Conservation (phyloP, 1,284 basidiomycete genomes). For the Sparassis latifolia region DNA sequence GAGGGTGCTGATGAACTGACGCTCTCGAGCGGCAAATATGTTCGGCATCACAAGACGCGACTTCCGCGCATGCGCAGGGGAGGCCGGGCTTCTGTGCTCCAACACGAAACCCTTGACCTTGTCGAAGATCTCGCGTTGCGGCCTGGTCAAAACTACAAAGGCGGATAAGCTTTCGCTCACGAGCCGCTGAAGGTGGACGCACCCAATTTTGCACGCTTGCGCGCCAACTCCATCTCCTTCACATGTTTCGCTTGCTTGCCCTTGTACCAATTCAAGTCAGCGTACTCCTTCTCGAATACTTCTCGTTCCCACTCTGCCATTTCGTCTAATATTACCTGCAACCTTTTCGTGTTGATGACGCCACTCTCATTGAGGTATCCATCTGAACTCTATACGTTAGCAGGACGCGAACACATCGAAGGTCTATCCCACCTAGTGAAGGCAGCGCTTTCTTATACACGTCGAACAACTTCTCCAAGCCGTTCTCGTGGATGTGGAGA, state of each 20-base stretch:
- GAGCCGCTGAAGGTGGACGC: slow-evolving; percentile 12
- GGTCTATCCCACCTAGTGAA: slow-evolving; percentile 52
- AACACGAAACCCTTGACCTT: slow-evolving; percentile 71
- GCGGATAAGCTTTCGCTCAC: neutral
- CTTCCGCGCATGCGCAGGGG: slow-evolving; percentile 28
- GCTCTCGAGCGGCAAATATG: slow-evolving; percentile 70
- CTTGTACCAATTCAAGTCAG: slow-evolving; percentile 86
- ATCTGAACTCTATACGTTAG: slow-evolving; percentile 35
- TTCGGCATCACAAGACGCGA: slow-evolving; percentile 66
- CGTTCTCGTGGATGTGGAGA: slow-evolving; percentile 97
- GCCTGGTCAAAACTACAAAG: slow-evolving; percentile 55
- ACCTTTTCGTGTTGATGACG: slow-evolving; percentile 70
- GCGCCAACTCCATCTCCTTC: slow-evolving; percentile 48
- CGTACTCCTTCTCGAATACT: slow-evolving; percentile 86
- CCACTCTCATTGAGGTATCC: slow-evolving; percentile 95
- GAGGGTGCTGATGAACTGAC: slow-evolving; percentile 70
- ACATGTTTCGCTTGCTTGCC: slow-evolving; percentile 78
- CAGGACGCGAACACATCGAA: neutral
- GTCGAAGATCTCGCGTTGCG: slow-evolving; percentile 74
- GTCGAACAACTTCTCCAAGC: slow-evolving; percentile 85
- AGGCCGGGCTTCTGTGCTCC: slow-evolving; percentile 38
- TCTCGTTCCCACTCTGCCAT: slow-evolving; percentile 86
- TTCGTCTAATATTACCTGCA: slow-evolving; percentile 87
- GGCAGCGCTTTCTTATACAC: slow-evolving; percentile 94
- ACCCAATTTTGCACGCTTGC: slow-evolving; percentile 49